These are phyloP conservation scores for Colletotrichum tabaci DNA, from an alignment of 2,329 filamentous ascomycete species.

Conservation along the genomic window DNA sequence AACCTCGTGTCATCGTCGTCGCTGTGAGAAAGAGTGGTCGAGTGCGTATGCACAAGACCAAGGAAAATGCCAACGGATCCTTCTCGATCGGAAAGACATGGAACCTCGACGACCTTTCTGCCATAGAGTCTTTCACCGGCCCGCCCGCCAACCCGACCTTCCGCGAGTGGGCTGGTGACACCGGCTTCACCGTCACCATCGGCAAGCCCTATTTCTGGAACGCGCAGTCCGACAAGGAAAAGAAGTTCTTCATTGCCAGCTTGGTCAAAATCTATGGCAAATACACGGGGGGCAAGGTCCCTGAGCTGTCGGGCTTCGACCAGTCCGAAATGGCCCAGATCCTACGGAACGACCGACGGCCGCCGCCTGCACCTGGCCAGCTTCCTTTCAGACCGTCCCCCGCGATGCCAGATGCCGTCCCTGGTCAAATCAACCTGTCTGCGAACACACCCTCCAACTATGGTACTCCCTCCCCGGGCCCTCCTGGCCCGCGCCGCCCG, in stretches of 20 bases:
- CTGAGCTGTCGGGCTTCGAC: constrained; percentile 87
- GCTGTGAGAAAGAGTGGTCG: constrained; percentile 92
- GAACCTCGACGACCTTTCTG: constrained; percentile 90
- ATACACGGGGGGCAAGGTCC: constrained; percentile 89
- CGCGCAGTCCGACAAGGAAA: constrained; percentile 93
- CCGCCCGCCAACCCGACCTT: constrained; percentile 69
- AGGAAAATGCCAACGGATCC: constrained; percentile 92
- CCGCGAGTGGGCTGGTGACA: constrained; percentile 84
- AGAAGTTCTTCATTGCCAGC: constrained; percentile 98
- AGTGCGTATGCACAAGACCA: constrained; percentile 95
- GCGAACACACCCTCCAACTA: constrained; percentile 47
- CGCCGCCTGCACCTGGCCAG: constrained; percentile 46
- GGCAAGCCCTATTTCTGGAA: constrained; percentile 98
- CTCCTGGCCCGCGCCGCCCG: constrained; percentile 36
- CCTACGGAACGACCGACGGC: constrained; percentile 69
- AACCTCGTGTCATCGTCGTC: constrained; percentile 91
- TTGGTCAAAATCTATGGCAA: constrained; percentile 97
- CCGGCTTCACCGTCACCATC: constrained; percentile 89
- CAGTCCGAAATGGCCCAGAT: constrained; percentile 83
- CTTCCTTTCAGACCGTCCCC: constrained; percentile 31
- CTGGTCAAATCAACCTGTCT: constrained; percentile 44
- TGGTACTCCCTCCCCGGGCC: constrained; percentile 52
- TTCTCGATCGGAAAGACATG: constrained; percentile 99
- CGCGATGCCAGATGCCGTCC: constrained; percentile 34
- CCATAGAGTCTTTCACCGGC: constrained; percentile 85